A percentile compares a stretch with the other conserved stretches of the same genome.
Conservation (phyloP, 768 basidiomycete genomes). For the Amanita polypyramis region DNA sequence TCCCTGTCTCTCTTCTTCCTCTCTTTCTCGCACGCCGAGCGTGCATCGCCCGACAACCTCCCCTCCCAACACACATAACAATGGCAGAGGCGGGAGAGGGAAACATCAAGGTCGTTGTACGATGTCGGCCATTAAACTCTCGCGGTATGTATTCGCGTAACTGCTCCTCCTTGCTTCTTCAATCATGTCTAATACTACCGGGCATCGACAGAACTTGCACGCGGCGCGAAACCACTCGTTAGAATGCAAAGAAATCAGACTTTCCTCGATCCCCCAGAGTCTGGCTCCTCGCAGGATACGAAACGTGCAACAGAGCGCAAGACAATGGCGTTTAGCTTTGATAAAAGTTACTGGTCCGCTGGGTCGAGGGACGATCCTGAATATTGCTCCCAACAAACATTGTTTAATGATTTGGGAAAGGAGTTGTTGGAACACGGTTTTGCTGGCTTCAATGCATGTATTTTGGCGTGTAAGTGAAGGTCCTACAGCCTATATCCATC, state of each 20-base stretch:
- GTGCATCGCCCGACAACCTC: not conserved
- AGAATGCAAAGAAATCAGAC: conserved; percentile 95
- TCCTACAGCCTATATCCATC: not conserved
- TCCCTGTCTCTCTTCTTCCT: not conserved
- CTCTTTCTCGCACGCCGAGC: not conserved
- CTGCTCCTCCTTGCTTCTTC: conserved; percentile 4
- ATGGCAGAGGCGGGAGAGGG: conserved; percentile 78
- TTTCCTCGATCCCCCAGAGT: conserved; percentile 82
- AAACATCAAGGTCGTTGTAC: conserved; percentile 87
- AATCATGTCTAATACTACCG: not conserved
- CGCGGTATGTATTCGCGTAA: conserved; percentile 53
- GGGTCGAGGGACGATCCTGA: conserved; percentile 80
- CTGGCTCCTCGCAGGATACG: conserved; percentile 51
- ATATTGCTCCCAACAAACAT: conserved; percentile 90
- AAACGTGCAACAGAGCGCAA: conserved; percentile 88
- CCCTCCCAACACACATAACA: not conserved
- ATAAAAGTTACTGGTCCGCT: conserved; percentile 97
- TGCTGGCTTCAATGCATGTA: conserved; percentile 95
- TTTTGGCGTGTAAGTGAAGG: conserved; percentile 83
- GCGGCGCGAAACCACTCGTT: conserved; percentile 90
- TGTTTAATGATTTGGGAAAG: conserved; percentile 90
- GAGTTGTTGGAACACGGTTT: conserved; percentile 95
- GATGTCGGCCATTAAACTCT: conserved; percentile 94
- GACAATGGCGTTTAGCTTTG: conserved; percentile 86
- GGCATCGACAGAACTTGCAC: conserved; percentile 59